These are phyloP conservation scores for Lactarius akahatsu DNA, from an alignment of 768 basidiomycete species.

Conservation along the genomic window DNA sequence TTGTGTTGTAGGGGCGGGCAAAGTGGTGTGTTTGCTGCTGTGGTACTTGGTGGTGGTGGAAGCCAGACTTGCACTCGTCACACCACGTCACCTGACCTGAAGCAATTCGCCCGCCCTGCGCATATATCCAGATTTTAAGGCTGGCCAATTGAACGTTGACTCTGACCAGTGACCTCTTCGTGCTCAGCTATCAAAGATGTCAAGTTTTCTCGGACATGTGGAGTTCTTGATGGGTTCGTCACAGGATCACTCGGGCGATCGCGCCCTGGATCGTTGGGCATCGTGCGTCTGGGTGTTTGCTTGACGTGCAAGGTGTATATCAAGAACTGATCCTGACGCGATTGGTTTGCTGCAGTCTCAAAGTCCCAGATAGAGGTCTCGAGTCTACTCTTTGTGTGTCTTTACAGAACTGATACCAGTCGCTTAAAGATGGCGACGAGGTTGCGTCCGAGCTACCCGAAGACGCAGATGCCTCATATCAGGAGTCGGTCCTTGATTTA, in stretches of 20 bases:
- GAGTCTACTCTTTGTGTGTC: neutral
- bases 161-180: neutral
- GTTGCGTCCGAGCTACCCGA: slow-evolving; percentile 18
- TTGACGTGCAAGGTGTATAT: neutral
- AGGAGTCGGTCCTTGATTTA: slow-evolving; percentile 26
- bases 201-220: slow-evolving; percentile 22
- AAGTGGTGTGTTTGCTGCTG: neutral
- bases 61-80: neutral
- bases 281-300: slow-evolving; percentile 22
- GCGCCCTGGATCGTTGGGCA: slow-evolving; percentile 24
- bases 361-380: slow-evolving; percentile 18
- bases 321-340: slow-evolving; percentile 11
- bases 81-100: neutral
- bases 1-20: neutral
- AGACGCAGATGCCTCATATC: slow-evolving; percentile 18
- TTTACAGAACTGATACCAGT: slow-evolving; percentile 5
- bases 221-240: slow-evolving; percentile 22
- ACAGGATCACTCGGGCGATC: slow-evolving; percentile 22
- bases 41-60: neutral
- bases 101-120: neutral
- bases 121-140: neutral
- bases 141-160: neutral
- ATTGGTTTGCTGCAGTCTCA: slow-evolving; percentile 11
- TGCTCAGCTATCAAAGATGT: slow-evolving; percentile 14
- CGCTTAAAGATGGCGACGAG: slow-evolving; percentile 19